Conservation (phyloP, 805 yeast genomes). For the Yamadazyma paraphyllophila region DNA sequence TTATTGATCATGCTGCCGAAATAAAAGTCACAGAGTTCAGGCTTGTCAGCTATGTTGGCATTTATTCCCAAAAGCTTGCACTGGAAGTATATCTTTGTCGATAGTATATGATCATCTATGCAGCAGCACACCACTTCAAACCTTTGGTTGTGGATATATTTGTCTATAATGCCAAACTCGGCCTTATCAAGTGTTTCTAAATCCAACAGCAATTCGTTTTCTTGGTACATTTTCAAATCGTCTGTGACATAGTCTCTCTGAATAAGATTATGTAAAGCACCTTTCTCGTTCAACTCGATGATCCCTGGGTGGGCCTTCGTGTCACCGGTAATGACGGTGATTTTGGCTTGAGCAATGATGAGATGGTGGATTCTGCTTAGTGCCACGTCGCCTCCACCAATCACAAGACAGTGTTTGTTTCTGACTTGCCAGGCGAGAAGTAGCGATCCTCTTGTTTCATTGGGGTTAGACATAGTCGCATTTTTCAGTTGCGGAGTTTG, state of each 20-base stretch:
- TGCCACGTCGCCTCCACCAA: constrained; percentile 82
- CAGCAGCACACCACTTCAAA: constrained; percentile 73
- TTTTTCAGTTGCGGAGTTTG: too few species aligned
- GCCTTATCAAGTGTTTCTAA: constrained; percentile 12
- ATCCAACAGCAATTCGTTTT: not conserved
- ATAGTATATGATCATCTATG: constrained; percentile 64
- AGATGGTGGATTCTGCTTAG: constrained; percentile 65
- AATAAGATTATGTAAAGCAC: constrained; percentile 42
- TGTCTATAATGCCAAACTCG: constrained; percentile 28
- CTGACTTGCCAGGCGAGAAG: constrained; percentile 74
- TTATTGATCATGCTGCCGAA: constrained; percentile 75
- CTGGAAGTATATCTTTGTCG: constrained; percentile 54
- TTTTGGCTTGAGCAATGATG: constrained; percentile 64
- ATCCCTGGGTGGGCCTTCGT: constrained; percentile 29
- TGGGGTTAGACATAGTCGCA: not conserved
- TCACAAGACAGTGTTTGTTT: constrained; percentile 62
- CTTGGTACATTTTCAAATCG: constrained; percentile 53
- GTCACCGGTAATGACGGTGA: constrained; percentile 58
- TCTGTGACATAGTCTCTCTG: constrained; percentile 43
- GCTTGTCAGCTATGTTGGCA: constrained; percentile 82
- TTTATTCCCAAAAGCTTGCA: constrained; percentile 47
- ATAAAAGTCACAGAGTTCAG: constrained; percentile 80
- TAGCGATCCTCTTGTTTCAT: constrained; percentile 36
- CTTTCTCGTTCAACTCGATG: constrained; percentile 25
- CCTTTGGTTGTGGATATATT: constrained; percentile 32